phyloP scores from a whole-genome alignment of 306 rosid species.

The Vigna angularis region DNA sequence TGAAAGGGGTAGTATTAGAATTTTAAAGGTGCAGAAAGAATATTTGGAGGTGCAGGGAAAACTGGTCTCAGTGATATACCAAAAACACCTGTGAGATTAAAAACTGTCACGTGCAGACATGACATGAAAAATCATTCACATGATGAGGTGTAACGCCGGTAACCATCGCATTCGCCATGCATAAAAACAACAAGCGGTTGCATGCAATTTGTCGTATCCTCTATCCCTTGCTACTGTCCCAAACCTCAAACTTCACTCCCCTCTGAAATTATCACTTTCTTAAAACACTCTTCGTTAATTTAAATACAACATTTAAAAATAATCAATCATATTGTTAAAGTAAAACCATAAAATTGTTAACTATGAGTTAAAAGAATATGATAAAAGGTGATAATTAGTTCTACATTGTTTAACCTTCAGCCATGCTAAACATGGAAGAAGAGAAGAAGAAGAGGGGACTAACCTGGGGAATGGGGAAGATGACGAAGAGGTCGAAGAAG shows the following conservation, averaged over 20 bases:
- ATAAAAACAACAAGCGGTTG: conserved; percentile 31
- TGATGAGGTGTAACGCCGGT: conserved; percentile 35
- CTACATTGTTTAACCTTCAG: no score
- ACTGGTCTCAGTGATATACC: background rate
- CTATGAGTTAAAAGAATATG: no score
- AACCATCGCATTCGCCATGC: conserved; percentile 35
- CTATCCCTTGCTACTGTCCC: background rate
- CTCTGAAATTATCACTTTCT: background rate
- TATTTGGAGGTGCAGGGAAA: no score
- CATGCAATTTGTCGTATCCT: conserved; percentile 35
- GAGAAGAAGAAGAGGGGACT: background rate
- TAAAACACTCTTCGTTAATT: no score
- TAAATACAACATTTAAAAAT: no score
- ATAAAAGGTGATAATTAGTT: no score
- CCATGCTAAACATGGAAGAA: background rate
- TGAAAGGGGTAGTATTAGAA: no score
- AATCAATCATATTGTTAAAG: no score
- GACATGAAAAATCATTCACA: background rate
- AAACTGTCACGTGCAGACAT: background rate
- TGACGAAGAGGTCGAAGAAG: conserved; percentile 82
- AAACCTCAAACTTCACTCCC: background rate
- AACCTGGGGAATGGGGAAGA: conserved; percentile 95
- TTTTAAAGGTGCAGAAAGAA: no score
- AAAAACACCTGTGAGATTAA: background rate
- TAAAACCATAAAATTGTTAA: no score